phyloP scores from a whole-genome alignment of 306 rosid genomes.

The Vachellia collinsii region DNA sequence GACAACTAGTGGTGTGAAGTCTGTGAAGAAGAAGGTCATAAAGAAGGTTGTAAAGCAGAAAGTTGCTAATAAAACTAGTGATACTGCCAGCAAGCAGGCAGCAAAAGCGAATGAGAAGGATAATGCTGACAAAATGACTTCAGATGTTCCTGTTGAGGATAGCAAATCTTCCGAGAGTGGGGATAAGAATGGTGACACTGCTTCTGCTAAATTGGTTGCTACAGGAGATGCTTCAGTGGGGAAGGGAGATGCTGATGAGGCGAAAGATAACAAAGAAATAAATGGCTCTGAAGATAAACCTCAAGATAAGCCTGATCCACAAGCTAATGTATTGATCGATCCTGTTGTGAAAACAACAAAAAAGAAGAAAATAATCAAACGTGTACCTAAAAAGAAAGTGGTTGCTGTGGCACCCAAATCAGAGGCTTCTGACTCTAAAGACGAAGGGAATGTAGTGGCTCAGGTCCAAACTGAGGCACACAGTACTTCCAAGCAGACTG shows the following conservation, averaged over 20 bases:
- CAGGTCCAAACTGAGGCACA: conserved; percentile 42
- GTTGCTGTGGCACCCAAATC: conserved; percentile 49
- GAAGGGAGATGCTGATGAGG: conserved; percentile 48
- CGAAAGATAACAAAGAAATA: conserved; percentile 50
- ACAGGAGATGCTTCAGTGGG: conserved; percentile 45
- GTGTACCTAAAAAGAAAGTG: conserved; percentile 79
- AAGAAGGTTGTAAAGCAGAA: conserved; percentile 85
- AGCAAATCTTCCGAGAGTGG: conserved; percentile 53
- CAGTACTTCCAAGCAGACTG: conserved; percentile 9
- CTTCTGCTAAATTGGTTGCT: conserved; percentile 45
- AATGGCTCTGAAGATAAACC: conserved; percentile 52
- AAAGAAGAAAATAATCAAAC: conserved; percentile 85
- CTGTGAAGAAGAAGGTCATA: conserved; percentile 82
- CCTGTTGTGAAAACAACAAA: conserved; percentile 57
- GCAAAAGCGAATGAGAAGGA: conserved; percentile 54
- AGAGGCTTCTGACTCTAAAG: conserved; percentile 47
- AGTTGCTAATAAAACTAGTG: conserved; percentile 57
- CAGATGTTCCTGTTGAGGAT: conserved; percentile 45
- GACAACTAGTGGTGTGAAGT: conserved; percentile 52
- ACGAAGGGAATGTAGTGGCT: conserved; percentile 38
- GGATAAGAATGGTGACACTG: conserved; percentile 48
- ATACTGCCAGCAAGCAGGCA: conserved; percentile 48
- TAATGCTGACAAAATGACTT: conserved; percentile 47
- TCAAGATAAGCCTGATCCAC: conserved; percentile 54
- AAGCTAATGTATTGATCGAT: conserved; percentile 46